Conservation (phyloP, 2,329 filamentous ascomycete genomes). For the Cryphonectria nitschkei region DNA sequence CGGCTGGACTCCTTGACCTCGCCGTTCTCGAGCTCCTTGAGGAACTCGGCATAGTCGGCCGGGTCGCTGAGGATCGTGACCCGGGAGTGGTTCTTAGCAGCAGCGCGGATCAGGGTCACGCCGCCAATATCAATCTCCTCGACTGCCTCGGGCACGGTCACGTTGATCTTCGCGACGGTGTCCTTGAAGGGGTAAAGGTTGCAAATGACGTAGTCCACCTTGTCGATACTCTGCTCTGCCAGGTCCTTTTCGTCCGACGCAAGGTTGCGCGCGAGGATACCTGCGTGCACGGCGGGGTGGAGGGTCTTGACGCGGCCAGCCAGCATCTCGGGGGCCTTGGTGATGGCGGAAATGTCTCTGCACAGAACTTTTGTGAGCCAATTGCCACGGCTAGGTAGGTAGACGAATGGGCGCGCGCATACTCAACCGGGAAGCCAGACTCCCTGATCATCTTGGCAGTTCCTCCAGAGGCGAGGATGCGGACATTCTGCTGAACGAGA, state of each 20-base stretch:
- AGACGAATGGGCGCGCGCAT: conserved; percentile 33
- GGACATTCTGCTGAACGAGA: conserved; percentile 84
- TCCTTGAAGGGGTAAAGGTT: conserved; percentile 99
- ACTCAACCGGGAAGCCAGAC: conserved; percentile 94
- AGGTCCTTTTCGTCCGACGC: conserved; percentile 97
- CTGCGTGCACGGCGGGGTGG: conserved; percentile 87
- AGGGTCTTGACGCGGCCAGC: conserved; percentile 86
- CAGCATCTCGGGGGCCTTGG: conserved; percentile 95
- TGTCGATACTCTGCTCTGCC: conserved; percentile 90
- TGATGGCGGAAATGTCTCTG: conserved; percentile 97
- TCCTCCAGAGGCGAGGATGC: conserved; percentile 91
- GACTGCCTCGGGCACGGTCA: conserved; percentile 94
- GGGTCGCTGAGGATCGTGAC: conserved; percentile 97
- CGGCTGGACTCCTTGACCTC: conserved; percentile 85
- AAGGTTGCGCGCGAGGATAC: conserved; percentile 91
- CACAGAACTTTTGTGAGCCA: conserved; percentile 23
- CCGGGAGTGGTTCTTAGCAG: conserved; percentile 95
- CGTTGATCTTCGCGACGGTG: conserved; percentile 94
- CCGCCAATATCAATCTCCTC: conserved; percentile 99
- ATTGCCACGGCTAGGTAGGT: neutral
- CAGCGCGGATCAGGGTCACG: conserved; percentile 92
- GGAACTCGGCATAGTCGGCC: conserved; percentile 89
- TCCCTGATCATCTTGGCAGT: conserved; percentile 97
- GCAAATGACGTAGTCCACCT: conserved; percentile 95
- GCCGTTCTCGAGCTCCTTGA: conserved; percentile 85